Conservation (phyloP, 805 yeast genomes). For the Lipomyces sp. region DNA sequence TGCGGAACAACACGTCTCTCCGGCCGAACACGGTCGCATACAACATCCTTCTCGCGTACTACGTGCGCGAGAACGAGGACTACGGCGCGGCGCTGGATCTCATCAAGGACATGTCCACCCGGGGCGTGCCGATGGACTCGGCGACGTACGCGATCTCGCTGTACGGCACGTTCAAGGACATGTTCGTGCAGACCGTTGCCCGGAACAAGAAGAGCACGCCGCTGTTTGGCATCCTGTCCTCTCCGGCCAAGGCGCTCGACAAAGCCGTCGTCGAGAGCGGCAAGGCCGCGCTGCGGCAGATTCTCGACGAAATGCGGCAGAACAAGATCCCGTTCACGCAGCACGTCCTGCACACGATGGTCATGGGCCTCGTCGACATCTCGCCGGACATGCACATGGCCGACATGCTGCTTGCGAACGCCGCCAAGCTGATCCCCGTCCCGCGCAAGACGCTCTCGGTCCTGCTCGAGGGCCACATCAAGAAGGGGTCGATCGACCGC, state of each 20-base stretch:
- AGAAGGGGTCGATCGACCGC: slow-evolving; percentile 14
- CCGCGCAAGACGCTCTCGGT: slow-evolving; percentile 7
- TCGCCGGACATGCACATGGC: slow-evolving; percentile 19
- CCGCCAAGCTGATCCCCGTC: slow-evolving; percentile 1
- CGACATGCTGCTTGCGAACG: slow-evolving; percentile 3
- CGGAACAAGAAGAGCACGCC: not conserved
- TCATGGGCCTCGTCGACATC: slow-evolving; percentile 18
- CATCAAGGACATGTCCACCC: slow-evolving; percentile 4
- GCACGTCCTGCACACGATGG: slow-evolving; percentile 15
- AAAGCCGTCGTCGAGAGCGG: not conserved
- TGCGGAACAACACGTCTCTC: not conserved
- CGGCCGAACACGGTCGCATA: slow-evolving; percentile 1
- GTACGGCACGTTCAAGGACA: slow-evolving; percentile 15
- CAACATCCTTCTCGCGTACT: slow-evolving; percentile 12
- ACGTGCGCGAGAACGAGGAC: slow-evolving; percentile 6
- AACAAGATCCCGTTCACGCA: slow-evolving; percentile 12
- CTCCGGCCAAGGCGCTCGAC: not conserved
- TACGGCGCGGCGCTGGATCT: slow-evolving; percentile 2
- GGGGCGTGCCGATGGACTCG: slow-evolving; percentile 9
- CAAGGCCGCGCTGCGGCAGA: slow-evolving; percentile 3
- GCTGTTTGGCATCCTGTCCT: not conserved
- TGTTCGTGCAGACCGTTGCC: slow-evolving; percentile 5
- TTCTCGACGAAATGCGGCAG: slow-evolving; percentile 15
- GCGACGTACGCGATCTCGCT: slow-evolving; percentile 14
- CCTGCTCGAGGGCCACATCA: slow-evolving; percentile 15